Evolutionary conservation across 208 protist genomes (phyloP), one percentile per base, ranked within the genome.

Genomic region (Crithidia fasciculata): DNA sequence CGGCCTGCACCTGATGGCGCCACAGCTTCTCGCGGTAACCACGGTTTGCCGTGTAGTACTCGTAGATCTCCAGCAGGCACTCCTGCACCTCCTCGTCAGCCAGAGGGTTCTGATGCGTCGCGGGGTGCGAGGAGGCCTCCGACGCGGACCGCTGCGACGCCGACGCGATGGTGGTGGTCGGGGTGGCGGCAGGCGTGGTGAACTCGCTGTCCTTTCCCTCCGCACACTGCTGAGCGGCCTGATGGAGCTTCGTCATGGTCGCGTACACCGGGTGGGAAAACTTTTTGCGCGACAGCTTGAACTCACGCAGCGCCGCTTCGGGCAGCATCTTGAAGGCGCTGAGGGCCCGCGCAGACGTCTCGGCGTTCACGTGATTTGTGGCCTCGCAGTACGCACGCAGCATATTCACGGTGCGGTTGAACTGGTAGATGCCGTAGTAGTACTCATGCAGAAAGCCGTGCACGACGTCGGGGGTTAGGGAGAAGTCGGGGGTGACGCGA

Each of bases 361-460:
- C 61, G 13, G 41, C 16, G 43, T 43, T 54, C 3, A 64, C 53
- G n/a, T 71, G 63, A 12, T 72, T 16, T 0, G 16, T 36, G 40
- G 39, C 5, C 40, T 69, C 62, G 63, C 69, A 80, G 54, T 64
- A 72, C 6, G n/a, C 3, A 37, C 61, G 10, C 47, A 80, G 59
- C 55, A 65, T 73, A 56, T 61, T 44, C 4, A 84, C 61, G 1
- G 74, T 80, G 53, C 70, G 56, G 47, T 84, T 71, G 40, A 84
- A 72, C 65, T 84, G 69, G 56, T 78, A 74, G 44, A 81, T 39
- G 15, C 55, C 58, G 55, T 55, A 28, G 68, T 78, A 81, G 74
- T 78, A 72, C n/a, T 67, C 41, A 0, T 52, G 28, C 40, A 57
- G 28, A 2, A 74, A 39, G 18, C 10, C 58, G 13, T 53, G 64